phyloP scores from a whole-genome alignment of 2,329 filamentous ascomycete species.

The Trichophyton schoenleinii region DNA sequence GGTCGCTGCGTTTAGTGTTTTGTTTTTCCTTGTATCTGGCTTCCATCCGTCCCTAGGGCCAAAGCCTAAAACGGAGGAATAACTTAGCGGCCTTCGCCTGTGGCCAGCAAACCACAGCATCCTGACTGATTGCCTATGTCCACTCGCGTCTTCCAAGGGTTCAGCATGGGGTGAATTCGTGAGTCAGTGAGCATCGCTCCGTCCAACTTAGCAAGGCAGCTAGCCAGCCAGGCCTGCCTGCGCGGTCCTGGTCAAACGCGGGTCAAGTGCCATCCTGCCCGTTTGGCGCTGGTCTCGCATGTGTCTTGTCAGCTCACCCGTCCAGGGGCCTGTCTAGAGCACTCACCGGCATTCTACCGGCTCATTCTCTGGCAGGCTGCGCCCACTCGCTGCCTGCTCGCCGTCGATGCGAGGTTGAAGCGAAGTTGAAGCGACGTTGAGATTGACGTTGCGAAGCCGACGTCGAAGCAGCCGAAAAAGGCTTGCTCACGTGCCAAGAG shows the following conservation, averaged over 20 bases:
- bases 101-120: too few species aligned
- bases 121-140: not conserved
- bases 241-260: not conserved
- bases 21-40: not conserved
- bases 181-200: too few species aligned
- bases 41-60: not conserved
- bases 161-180: too few species aligned
- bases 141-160: not conserved
- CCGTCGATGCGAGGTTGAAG: not conserved
- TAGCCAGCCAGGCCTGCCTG: too few species aligned
- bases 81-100: not conserved
- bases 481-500: not conserved
- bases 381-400: too few species aligned
- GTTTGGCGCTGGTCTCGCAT: not conserved
- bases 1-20: not conserved
- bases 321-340: not conserved
- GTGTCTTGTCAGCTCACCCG: not conserved
- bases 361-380: not conserved
- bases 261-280: not conserved
- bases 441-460: not conserved
- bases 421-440: not conserved
- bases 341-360: not conserved
- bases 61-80: conserved; percentile 1
- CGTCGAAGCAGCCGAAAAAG: not conserved
- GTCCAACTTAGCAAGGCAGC: too few species aligned